Percentiles rank a stretch among this genome's conserved stretches.
Conservation (phyloP, 202 grass and related monocot species). For the Carex arenaria region DNA sequence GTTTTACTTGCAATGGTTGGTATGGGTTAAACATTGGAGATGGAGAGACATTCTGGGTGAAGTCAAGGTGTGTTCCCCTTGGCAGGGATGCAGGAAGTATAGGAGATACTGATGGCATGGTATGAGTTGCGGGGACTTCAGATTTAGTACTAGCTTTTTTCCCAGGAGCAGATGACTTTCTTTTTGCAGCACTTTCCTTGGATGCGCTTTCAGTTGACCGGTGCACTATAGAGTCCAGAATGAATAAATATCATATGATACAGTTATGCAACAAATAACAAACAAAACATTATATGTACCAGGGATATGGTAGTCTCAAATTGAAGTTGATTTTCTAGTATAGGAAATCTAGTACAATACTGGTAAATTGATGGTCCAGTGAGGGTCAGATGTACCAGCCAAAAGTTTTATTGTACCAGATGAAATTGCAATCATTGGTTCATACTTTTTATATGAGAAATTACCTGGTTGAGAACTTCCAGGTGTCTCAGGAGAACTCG, state of each 20-base stretch:
- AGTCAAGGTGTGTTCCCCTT: conserved; percentile 68
- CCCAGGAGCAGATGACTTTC: conserved; percentile 28
- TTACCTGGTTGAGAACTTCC: conserved; percentile 56
- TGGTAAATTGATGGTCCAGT: not conserved
- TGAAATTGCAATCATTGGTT: conserved; percentile 10
- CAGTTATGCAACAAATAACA: not conserved
- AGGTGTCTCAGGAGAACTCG: conserved; percentile 54
- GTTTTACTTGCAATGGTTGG: conserved; percentile 47
- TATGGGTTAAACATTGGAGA: conserved; percentile 38
- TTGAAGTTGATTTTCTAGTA: conserved; percentile 3
- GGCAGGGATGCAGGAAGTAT: conserved; percentile 26
- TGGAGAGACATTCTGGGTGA: conserved; percentile 70
- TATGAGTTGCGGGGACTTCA: conserved; percentile 9
- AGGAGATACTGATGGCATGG: not conserved
- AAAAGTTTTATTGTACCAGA: conserved; percentile 2
- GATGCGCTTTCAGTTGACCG: conserved; percentile 16
- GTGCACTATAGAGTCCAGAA: conserved; percentile 6
- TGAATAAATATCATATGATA: conserved; percentile 13
- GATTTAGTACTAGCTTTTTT: conserved; percentile 51
- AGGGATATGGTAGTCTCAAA: not conserved
- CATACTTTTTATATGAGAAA: not conserved
- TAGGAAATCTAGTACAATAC: not conserved
- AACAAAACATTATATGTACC: not conserved
- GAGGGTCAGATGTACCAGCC: not conserved
- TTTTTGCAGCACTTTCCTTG: conserved; percentile 22